A percentile compares a stretch with the other conserved stretches of the same genome.
phyloP scores from a whole-genome alignment of 1,139 yeast genomes.

The Candida frijolesensis region DNA sequence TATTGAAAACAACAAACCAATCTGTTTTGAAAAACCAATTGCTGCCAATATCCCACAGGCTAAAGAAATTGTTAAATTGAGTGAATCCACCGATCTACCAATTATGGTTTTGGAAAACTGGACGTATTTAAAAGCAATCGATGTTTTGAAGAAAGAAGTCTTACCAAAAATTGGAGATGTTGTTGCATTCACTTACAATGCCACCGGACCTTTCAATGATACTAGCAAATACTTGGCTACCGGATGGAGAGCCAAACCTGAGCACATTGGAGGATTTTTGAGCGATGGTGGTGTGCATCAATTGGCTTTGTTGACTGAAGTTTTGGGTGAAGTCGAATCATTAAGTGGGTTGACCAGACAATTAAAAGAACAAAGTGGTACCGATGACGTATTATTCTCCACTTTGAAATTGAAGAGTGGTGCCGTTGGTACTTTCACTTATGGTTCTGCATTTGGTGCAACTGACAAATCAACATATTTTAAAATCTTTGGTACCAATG shows the following conservation, averaged over 20 bases:
- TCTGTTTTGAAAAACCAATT: conserved; percentile 85
- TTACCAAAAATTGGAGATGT: conserved; percentile 75
- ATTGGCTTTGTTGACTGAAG: conserved; percentile 78
- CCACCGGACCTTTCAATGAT: conserved; percentile 78
- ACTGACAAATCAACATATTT: conserved; percentile 67
- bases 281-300: conserved; percentile 98
- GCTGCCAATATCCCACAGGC: conserved; percentile 86
- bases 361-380: conserved; percentile 72
- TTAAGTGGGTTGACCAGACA: conserved; percentile 77
- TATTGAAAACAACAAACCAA: conserved; percentile 71
- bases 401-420: conserved; percentile 64
- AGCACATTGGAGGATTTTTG: conserved; percentile 87
- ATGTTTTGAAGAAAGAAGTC: conserved; percentile 50
- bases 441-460: conserved; percentile 90
- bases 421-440: conserved; percentile 83
- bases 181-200: conserved; percentile 72
- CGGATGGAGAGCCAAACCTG: conserved; percentile 85
- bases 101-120: conserved; percentile 83
- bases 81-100: conserved; percentile 62
- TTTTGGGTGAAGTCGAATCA: conserved; percentile 72
- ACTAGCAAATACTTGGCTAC: conserved; percentile 68
- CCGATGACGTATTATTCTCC: conserved; percentile 77
- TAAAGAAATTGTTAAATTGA: conserved; percentile 66
- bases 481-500: conserved; percentile 75
- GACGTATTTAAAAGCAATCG: conserved; percentile 65